phyloP scores from a whole-genome alignment of 108 stramenopile species.

The Cyclostephanos invisitatus region DNA sequence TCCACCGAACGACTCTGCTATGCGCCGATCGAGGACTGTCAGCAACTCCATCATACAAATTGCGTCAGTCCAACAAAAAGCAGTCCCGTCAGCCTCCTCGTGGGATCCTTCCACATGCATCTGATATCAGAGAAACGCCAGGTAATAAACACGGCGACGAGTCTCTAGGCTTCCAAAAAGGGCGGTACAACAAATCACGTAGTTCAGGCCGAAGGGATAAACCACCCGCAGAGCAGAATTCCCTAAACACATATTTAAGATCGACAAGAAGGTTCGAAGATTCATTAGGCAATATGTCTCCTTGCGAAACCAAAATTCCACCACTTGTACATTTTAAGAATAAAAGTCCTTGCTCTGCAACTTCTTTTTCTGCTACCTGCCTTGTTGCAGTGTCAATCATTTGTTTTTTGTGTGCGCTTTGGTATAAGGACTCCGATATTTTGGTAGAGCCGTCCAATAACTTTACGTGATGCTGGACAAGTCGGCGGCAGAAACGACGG shows the following conservation, averaged over 20 bases:
- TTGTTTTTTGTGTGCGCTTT: slow-evolving; percentile 42
- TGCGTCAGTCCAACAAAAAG: no score
- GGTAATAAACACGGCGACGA: slow-evolving; percentile 65
- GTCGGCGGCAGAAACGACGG: slow-evolving; percentile 63
- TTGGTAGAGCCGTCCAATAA: slow-evolving; percentile 54
- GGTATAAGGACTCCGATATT: slow-evolving; percentile 37
- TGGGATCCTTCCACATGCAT: slow-evolving; percentile 74
- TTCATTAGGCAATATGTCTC: slow-evolving; percentile 70
- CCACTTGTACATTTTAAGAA: slow-evolving; percentile 48
- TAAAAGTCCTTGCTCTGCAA: slow-evolving; percentile 43
- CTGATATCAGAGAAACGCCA: slow-evolving; percentile 63
- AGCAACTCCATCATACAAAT: no score
- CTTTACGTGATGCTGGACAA: slow-evolving; percentile 63
- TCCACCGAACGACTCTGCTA: no score
- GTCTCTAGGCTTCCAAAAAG: slow-evolving; percentile 69
- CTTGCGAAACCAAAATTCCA: slow-evolving; percentile 61
- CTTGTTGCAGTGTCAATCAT: slow-evolving; percentile 32
- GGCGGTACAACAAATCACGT: slow-evolving; percentile 61
- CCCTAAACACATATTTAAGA: slow-evolving; percentile 55
- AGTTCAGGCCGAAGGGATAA: slow-evolving; percentile 30
- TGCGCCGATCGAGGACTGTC: no score
- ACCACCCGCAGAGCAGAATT: slow-evolving; percentile 18
- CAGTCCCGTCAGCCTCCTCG: background rate
- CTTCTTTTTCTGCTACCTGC: slow-evolving; percentile 46
- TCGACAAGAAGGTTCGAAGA: slow-evolving; percentile 46